Base-by-base conservation (phyloP, 257 asterid species). In the Gentiana macrophylla region DNA sequence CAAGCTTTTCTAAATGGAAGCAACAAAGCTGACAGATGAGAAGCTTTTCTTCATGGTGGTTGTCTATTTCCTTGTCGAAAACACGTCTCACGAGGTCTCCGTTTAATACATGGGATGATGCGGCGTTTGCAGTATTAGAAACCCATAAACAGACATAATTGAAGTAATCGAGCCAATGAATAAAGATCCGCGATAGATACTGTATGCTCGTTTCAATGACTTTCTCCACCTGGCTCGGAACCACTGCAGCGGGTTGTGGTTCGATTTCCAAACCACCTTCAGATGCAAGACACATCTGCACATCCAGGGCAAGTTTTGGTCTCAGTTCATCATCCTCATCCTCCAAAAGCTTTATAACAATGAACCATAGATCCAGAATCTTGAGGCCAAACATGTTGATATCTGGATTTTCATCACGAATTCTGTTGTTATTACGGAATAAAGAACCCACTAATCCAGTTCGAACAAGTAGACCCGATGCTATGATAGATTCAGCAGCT, bases 41-140 rank as follows among this genome's bases (percentile, higher is more conserved):
- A 59, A 91, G 79, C 76, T 83, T 87, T 52, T 91, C 98, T 71
- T 87, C 98, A 13, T 91, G 96, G 69, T 91, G 88, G 72, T 91
- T 91, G 62, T 91, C 98, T 4, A 87, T 84, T 80, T 91, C 98
- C 76, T 87, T 91, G 84, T 91, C 98, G 49, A 91, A 91, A 62
- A 91, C 95, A 1, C 84, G 81, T 38, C 94, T 84, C 32, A 91
- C 87, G 11, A 85, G 86, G 75, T 87, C 94, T 62, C 89, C 96
- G 38, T 64, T 79, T 3, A 88, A 67, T 13, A 74, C 70, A 35
- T 53, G 50, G 54, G 70, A 71, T 51, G 60, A 72, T 32, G 77
- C 75, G 55, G 66, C 55, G 69, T 77, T 80, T 11, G 82, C 86
- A 43, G 86, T 57, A 65, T 61, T 75, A 8, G 75, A 50, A 56